Evolutionary conservation across 352 stramenopile species (phyloP).

Genomic region (Pythium scleroteichum): DNA sequence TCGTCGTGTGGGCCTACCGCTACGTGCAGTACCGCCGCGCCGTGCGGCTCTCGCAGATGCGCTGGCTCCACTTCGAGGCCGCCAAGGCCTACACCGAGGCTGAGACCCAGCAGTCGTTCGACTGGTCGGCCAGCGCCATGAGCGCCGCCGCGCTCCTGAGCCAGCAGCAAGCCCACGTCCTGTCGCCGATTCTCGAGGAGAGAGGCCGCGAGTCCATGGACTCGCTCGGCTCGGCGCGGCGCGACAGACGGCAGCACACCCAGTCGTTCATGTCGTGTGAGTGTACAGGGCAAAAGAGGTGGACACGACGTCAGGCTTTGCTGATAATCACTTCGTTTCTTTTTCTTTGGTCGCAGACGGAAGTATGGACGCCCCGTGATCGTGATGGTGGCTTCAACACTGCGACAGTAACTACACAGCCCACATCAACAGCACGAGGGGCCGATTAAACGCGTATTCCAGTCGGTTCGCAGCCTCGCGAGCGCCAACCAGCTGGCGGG

Average conservation of each 20-base stretch:
- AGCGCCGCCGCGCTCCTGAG: not conserved
- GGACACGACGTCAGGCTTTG: too few species aligned
- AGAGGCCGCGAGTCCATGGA: slow-evolving; percentile 35
- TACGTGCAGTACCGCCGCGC: slow-evolving; percentile 65
- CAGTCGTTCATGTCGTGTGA: slow-evolving; percentile 26
- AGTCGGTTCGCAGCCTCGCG: too few species aligned
- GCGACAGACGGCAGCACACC: slow-evolving; percentile 9
- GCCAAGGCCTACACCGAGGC: slow-evolving; percentile 31
- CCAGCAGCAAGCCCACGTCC: slow-evolving; percentile 38
- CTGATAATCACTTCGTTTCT: not conserved
- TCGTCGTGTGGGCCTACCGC: slow-evolving; percentile 56
- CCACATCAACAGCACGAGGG: too few species aligned
- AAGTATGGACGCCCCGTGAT: slow-evolving; percentile 20
- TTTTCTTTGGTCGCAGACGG: slow-evolving; percentile 15
- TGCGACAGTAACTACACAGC: not conserved
- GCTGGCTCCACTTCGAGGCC: slow-evolving; percentile 62
- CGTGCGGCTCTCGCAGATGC: slow-evolving; percentile 57
- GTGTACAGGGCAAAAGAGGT: slow-evolving; percentile 1
- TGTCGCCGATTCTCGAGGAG: slow-evolving; percentile 75
- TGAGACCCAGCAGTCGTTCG: slow-evolving; percentile 24
- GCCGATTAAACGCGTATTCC: too few species aligned
- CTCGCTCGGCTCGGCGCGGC: slow-evolving; percentile 24
- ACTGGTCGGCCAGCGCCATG: slow-evolving; percentile 38
- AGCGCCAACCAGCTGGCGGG: too few species aligned
- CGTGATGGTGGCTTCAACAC: not conserved